Base-by-base conservation (phyloP, 345 rosid species). In the Populus pruinosa region DNA sequence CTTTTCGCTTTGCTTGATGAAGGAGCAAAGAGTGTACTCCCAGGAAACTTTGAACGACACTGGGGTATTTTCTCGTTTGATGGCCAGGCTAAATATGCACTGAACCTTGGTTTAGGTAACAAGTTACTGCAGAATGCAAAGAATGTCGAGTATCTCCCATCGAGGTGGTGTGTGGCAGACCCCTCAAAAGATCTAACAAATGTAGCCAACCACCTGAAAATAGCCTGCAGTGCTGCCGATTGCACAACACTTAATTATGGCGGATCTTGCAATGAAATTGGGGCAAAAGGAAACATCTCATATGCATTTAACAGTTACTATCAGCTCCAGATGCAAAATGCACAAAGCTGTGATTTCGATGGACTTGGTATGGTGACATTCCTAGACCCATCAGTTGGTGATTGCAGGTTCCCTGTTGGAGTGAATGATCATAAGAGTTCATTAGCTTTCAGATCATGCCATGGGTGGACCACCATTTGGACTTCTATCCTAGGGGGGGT, bases 31-130 rank as follows among this genome's bases (percentile, higher is more conserved):
- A 90, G 90, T 49, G 78, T 81, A 29, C 86, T 92, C 76, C 97
- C 99, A 0, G 99, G 99, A 36, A 91, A 78, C 87, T 96, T 96
- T 70, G 99, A 93, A 80, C 89, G 99, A 86, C 99, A 93, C 43
- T 93, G 98, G 99, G 98, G 99, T 8, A 91, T 92, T 75, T 93
- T 96, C 90, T 92, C 97, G 47, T 96, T 93, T 18, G 99, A 96
- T 77, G 99, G 98, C 63, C 99, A 93, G 83, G 95, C 98, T 69
- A 96, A 96, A 80, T 96, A 96, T 75, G 84, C 90, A 8, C 88
- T 93, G 65, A 84, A 92, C 85, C 91, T 93, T 20, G 94, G 96
- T 31, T 73, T 87, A 84, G 99, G 99, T 59, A 90, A 84, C 87
- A 87, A 76, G 82, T 72, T 80, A 72, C 78, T 96, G 78, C 88